phyloP scores from a whole-genome alignment of 495 filamentous ascomycete genomes.

The Hypoxylon lenormandii region DNA sequence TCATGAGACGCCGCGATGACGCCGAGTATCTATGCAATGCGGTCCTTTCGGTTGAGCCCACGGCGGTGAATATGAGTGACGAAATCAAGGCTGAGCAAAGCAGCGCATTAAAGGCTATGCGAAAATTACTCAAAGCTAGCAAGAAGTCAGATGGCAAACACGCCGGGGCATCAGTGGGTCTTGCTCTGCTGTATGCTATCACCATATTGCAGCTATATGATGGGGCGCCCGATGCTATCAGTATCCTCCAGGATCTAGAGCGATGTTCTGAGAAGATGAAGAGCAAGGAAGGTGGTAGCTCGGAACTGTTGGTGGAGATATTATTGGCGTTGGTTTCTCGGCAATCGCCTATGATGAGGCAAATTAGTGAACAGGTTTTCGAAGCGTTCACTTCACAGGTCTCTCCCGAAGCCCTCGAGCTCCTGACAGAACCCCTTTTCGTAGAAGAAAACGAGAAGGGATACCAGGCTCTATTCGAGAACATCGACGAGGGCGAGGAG shows the following conservation, averaged over 20 bases:
- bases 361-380: slow-evolving; percentile 88
- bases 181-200: slow-evolving; percentile 85
- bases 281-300: slow-evolving; percentile 68
- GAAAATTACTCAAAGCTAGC: slow-evolving; percentile 73
- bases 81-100: slow-evolving; percentile 70
- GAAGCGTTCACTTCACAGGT: slow-evolving; percentile 77
- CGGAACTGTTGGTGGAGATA: slow-evolving; percentile 85
- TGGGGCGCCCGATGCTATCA: slow-evolving; percentile 82
- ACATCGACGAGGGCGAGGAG: slow-evolving; percentile 76
- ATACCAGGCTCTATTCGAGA: slow-evolving; percentile 86
- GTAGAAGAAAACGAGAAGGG: slow-evolving; percentile 84
- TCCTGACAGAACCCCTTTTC: slow-evolving; percentile 77
- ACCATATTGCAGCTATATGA: slow-evolving; percentile 89
- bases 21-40: slow-evolving; percentile 63
- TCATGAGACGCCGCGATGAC: slow-evolving; percentile 72
- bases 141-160: slow-evolving; percentile 55
- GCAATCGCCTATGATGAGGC: slow-evolving; percentile 83
- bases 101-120: slow-evolving; percentile 72
- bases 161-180: slow-evolving; percentile 66
- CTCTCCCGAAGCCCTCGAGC: slow-evolving; percentile 76
- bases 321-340: slow-evolving; percentile 87
- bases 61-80: slow-evolving; percentile 72
- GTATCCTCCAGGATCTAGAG: slow-evolving; percentile 78
- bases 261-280: slow-evolving; percentile 75
- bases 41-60: slow-evolving; percentile 60